Evolutionary conservation across 2,329 filamentous ascomycete species (phyloP), one percentile per base, ranked within the genome.

Genomic region (Bipolaris zeicola): DNA sequence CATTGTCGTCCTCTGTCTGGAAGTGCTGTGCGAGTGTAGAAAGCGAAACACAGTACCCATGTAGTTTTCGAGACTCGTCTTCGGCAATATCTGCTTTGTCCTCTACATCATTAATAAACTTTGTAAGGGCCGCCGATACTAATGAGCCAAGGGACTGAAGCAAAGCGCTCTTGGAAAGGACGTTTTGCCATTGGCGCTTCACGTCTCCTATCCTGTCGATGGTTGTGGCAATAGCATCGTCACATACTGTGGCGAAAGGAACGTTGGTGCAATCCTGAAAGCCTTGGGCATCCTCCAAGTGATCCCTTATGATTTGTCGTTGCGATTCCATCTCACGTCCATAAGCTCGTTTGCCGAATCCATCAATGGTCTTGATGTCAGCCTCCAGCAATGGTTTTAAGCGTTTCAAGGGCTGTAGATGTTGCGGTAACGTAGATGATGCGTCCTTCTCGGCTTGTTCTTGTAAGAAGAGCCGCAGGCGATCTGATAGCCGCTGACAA

Each of bases 251-350:
- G 22, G 83, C 81, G 70, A 85, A 87, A 2, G 86, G 86, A 28
- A 82, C 79, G 31, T 81, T 79, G 5, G 85, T 86, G 67, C 85
- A 87, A 45, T 81, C 81, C 24, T 77, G 76, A 70, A 89, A 88
- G 14, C 85, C 85, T 70, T 87, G 84, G 1, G 85, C 84, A 20
- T 84, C 84, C 63, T 88, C 85, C 5, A 89, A 81, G 14, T 88
- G 76, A 68, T 89, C 86, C 18, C 79, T 79, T 11, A 88, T 74
- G 59, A 88, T 85, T 1, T 84, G 87, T 50, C 85, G 79, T 63
- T 89, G 86, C 2, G 82, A 82, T 52, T 88, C 85, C 84, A 89
- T 87, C 70, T 88, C 86, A 52, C 82, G 82, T 58, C 83, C 82
- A 63, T 89, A 89, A 1, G 85, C 84, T 28, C 83, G 73, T 67